phyloP scores from a whole-genome alignment of 2,329 filamentous ascomycete genomes.

The Trichoderma hamatum region DNA sequence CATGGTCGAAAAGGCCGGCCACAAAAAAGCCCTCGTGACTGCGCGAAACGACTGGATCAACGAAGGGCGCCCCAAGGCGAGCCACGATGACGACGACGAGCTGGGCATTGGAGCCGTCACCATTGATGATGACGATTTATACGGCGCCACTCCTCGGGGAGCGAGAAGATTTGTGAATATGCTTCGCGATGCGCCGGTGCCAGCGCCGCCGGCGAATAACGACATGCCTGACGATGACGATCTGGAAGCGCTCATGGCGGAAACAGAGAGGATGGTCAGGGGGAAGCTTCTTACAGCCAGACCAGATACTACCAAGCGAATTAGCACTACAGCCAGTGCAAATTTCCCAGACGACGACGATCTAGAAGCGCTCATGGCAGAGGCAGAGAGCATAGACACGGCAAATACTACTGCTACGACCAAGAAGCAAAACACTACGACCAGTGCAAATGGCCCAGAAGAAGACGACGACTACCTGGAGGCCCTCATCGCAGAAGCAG shows the following conservation, averaged over 20 bases:
- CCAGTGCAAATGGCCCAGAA: conserved; percentile 7
- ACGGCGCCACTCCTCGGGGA: conserved; percentile 54
- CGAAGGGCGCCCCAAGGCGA: conserved; percentile 63
- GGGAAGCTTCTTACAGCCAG: conserved; percentile 21
- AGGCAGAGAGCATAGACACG: conserved; percentile 43
- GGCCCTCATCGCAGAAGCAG: conserved; percentile 56
- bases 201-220: conserved; percentile 31
- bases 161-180: conserved; percentile 28
- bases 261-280: conserved; percentile 43
- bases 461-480: conserved; percentile 49
- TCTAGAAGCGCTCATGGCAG: conserved; percentile 58
- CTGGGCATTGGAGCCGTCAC: background rate
- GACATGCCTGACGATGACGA: conserved; percentile 50
- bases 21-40: conserved; percentile 75
- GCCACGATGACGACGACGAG: conserved; percentile 40
- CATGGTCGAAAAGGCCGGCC: conserved; percentile 93
- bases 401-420: background rate
- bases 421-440: background rate
- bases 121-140: conserved; percentile 51
- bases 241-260: conserved; percentile 58
- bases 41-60: conserved; percentile 84
- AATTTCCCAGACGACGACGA: conserved; percentile 55
- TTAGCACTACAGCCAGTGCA: too few species aligned
- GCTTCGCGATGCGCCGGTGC: conserved; percentile 1
- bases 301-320: too few species aligned